Base-by-base conservation (phyloP, 129 eudicot genomes). In the Tagetes patula region DNA sequence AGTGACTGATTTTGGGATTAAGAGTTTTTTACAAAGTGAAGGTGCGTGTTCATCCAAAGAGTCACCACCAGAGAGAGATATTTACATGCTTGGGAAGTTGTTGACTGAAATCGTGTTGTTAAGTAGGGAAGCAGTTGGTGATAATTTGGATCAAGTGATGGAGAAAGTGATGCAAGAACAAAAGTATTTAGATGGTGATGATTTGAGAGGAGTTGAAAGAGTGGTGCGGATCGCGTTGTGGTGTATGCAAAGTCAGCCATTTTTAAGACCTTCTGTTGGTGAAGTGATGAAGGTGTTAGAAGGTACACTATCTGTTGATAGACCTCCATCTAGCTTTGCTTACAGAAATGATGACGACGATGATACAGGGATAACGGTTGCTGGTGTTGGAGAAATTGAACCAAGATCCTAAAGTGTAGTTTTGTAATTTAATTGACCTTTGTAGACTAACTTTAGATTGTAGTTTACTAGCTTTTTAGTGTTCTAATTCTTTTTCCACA, bases 231-330 rank as follows among this genome's bases (percentile, higher is more conserved):
- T 90, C 54, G 87, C 89, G 4, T 75, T 90, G 60, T 90, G 96
- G 96, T 90, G 96, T 80, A 85, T 84, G 96, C 96, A 90, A 67
- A 75, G 56, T 69, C 91, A 87, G 53, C 86, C 91, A 8, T 85
- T 85, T 77, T 72, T 84, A 74, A 82, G 96, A 70, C 95, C 96
- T 56, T 85, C 95, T 2, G 87, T 85, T 12, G 88, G 91, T 27
- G 96, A 90, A 82, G 95, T 90, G 41, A 82, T 85, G 43, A 90
- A 87, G 82, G 93, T 90, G 27, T 74, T 90, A 34, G 95, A 90
- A 80, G 96, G 96, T 59, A 82, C 91, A 1, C 89, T 87, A 66
- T 87, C 96, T 2, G 96, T 90, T 31, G 95, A 90, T 76, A 85
- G 87, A 49, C 96, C 96, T 13, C 94, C 96, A 3, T 78, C 81